These are phyloP conservation scores for Echites panduratus DNA, from an alignment of 257 asterid genomes.

Conservation along the genomic window DNA sequence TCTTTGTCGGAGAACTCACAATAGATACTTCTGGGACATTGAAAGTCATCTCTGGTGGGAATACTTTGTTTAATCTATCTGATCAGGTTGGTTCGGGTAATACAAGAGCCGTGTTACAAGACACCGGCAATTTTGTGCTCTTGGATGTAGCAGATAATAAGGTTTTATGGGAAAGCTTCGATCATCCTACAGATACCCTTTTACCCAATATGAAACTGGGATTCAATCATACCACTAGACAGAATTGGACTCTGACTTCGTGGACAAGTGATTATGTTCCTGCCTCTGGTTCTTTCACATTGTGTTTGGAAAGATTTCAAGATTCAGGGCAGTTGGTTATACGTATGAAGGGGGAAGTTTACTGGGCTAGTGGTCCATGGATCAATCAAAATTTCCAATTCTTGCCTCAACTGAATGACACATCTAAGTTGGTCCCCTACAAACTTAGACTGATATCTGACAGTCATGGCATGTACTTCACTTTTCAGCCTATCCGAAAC, in stretches of 20 bases:
- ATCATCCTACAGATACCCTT: constrained; percentile 50
- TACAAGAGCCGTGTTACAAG: constrained; percentile 26
- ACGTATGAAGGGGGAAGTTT: constrained; percentile 21
- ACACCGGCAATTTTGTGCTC: constrained; percentile 39
- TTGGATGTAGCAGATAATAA: constrained; percentile 6
- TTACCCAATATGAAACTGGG: constrained; percentile 57
- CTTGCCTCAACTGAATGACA: neutral
- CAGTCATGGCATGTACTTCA: constrained; percentile 12
- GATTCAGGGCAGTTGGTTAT: constrained; percentile 15
- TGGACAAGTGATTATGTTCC: constrained; percentile 32
- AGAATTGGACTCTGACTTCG: constrained; percentile 48
- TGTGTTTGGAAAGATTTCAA: constrained; percentile 40
- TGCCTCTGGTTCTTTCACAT: constrained; percentile 39
- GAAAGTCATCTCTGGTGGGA: constrained; percentile 14
- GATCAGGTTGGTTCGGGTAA: constrained; percentile 15
- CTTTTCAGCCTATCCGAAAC: neutral
- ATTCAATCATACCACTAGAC: constrained; percentile 27
- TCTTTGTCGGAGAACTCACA: too few relatives aligned
- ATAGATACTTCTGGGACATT: too few relatives aligned
- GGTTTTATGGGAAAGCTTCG: constrained; percentile 47
- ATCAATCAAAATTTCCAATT: constrained; percentile 6
- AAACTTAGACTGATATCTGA: constrained; percentile 1
- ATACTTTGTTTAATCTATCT: constrained; percentile 15
- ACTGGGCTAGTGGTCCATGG: constrained; percentile 25
- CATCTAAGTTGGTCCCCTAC: neutral